phyloP scores from a whole-genome alignment of 2,329 filamentous ascomycete species.

The Apiospora kogelbergensis region DNA sequence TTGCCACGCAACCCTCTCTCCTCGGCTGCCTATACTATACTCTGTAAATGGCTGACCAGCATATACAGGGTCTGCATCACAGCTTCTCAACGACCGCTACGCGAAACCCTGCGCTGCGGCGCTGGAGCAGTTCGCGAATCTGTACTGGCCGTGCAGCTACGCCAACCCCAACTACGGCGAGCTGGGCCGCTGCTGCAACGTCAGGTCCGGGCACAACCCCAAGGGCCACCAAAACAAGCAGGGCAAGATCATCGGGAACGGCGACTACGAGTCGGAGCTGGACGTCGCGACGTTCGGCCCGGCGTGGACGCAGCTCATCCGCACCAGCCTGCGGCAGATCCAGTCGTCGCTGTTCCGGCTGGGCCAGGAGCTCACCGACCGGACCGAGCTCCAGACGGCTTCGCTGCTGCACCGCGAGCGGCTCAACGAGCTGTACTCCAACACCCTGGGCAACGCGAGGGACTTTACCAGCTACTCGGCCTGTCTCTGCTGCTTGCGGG shows the following conservation, averaged over 20 bases:
- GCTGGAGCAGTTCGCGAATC: slow-evolving; percentile 29
- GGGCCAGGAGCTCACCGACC: slow-evolving; percentile 27
- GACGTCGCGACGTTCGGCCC: slow-evolving; percentile 23
- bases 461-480: slow-evolving; percentile 31
- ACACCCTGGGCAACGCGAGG: slow-evolving; percentile 26
- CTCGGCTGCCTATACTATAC: too few species aligned
- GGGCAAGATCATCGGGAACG: slow-evolving; percentile 33
- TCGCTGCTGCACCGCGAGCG: slow-evolving; percentile 30
- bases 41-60: background rate
- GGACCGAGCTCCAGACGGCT: slow-evolving; percentile 29
- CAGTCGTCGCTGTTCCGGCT: slow-evolving; percentile 28
- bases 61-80: slow-evolving; percentile 26
- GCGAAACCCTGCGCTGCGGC: slow-evolving; percentile 29
- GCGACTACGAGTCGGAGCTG: slow-evolving; percentile 31
- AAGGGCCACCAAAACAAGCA: slow-evolving; percentile 34
- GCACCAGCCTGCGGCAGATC: slow-evolving; percentile 26
- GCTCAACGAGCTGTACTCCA: slow-evolving; percentile 31
- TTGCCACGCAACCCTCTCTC: too few species aligned
- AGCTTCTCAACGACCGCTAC: slow-evolving; percentile 31
- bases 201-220: slow-evolving; percentile 31
- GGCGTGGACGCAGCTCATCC: slow-evolving; percentile 29
- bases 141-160: slow-evolving; percentile 33
- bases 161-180: slow-evolving; percentile 23
- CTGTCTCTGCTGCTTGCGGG: slow-evolving; percentile 32
- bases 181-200: slow-evolving; percentile 30